Evolutionary conservation across 192 early-diverging fungal genomes (phyloP).

Genomic region (Podila verticillata): DNA sequence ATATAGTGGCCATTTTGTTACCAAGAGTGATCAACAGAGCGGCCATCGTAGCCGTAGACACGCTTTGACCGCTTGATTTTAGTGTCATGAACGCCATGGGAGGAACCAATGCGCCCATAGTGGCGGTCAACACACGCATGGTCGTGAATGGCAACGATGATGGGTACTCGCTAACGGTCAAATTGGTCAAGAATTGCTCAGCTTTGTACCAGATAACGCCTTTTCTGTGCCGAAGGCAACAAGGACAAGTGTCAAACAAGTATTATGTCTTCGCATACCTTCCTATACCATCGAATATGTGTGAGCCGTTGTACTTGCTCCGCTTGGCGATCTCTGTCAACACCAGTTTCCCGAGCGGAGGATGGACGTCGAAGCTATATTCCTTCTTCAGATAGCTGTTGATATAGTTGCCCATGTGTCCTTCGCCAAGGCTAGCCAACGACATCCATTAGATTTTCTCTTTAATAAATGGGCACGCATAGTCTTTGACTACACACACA

Average conservation of each 20-base stretch:
- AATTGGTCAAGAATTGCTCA: background rate
- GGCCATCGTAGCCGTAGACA: background rate
- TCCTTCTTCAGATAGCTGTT: background rate
- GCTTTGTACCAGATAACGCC: background rate
- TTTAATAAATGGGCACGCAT: too few species aligned
- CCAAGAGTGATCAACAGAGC: background rate
- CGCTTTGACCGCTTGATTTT: background rate
- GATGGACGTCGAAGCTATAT: constrained; percentile 3
- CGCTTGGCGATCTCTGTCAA: background rate
- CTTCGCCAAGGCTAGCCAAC: background rate
- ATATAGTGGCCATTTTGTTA: background rate
- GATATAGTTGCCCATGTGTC: background rate
- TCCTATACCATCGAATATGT: background rate
- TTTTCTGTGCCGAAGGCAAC: background rate
- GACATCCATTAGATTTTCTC: too few species aligned
- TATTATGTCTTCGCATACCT: background rate
- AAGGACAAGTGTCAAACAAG: background rate
- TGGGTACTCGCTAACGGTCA: background rate
- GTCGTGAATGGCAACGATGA: background rate
- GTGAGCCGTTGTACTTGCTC: background rate
- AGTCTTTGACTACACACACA: too few species aligned
- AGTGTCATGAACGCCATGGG: background rate
- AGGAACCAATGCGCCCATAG: background rate
- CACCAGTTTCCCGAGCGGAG: background rate
- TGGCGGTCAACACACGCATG: background rate